Evolutionary conservation across 2,329 filamentous ascomycete genomes (phyloP).

Genomic region (Hirsutella thompsonii): DNA sequence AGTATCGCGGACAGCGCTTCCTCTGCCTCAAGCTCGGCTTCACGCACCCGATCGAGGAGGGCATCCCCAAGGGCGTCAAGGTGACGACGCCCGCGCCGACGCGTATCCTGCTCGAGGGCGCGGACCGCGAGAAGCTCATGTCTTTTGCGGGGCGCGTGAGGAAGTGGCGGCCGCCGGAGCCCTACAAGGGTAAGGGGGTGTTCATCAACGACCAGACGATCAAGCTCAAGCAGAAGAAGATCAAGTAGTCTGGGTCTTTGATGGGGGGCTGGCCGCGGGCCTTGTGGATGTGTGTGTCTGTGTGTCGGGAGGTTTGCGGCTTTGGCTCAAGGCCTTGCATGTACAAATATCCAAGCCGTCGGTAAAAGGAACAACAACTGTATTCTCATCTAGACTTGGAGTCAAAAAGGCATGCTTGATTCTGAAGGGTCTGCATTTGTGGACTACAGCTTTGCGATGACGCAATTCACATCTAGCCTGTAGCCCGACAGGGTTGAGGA

Average conservation of each 20-base stretch:
- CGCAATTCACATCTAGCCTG: too few species aligned
- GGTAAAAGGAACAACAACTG: too few species aligned
- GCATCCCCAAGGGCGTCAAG: constrained; percentile 68
- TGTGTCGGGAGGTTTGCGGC: background rate
- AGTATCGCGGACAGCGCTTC: constrained; percentile 75
- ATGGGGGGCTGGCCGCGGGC: background rate
- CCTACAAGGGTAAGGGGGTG: constrained; percentile 98
- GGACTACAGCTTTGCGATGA: too few species aligned
- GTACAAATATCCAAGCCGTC: background rate
- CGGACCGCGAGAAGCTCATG: constrained; percentile 76
- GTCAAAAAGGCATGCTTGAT: too few species aligned
- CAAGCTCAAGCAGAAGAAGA: constrained; percentile 96
- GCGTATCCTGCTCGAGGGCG: constrained; percentile 77
- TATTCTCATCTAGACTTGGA: too few species aligned
- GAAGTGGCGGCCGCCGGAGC: constrained; percentile 82
- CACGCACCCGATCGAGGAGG: constrained; percentile 87
- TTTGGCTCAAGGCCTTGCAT: background rate
- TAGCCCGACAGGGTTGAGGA: too few species aligned
- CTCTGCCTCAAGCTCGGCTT: constrained; percentile 92
- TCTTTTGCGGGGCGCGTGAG: constrained; percentile 83
- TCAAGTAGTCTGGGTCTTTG: constrained; percentile 47
- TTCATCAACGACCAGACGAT: constrained; percentile 98
- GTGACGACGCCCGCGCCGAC: constrained; percentile 86
- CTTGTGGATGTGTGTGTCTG: background rate
- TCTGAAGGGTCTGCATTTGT: too few species aligned